Evolutionary conservation across 192 early-diverging fungal species (phyloP), one percentile per base, ranked within the genome.

Genomic region (Phycomyces blakesleeanus): DNA sequence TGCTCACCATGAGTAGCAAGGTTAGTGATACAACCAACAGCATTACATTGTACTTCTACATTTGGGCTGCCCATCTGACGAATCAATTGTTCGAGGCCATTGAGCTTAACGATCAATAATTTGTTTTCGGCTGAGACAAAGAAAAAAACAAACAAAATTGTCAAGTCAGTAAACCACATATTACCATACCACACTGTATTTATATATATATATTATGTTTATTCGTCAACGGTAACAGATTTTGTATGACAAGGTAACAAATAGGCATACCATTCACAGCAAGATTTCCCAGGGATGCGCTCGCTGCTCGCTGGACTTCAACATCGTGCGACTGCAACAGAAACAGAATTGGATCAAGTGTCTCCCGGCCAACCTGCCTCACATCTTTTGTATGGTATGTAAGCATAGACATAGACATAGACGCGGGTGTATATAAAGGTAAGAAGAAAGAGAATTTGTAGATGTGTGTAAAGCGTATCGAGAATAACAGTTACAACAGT

Each of bases 21-120:
- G 55, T 95, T 95, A 0, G 93, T 95, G 63, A 95, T 92, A 76
- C 93, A 95, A 14, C 93, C 93, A 16, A 94, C 93, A 12, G 93
- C 91, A 74, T 95, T 95, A 67, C 90, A 91, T 75, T 93, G 91
- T n/a, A 93, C 91, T 65, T 95, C 93, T 25, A 91, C 84, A 62
- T 93, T 92, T 12, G 84, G 83, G 25, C 88, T 88, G 54, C 87
- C 79, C 91, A 94, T 93, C 71, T 93, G 87, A 47, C 86, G 84
- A 65, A 94, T 89, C 24, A 95, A 84, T 56, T 89, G 90, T 57
- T 91, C 91, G 18, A 95, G 73, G 1, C 87, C 91, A 51, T 91
- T 91, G 60, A 90, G 81, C 63, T 90, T 84, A 34, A 95, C 91
- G 60, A 95, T 94, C 40, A 89, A 70, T 40, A 89, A 68, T 76